Evolutionary conservation across 192 early-diverging fungal genomes (phyloP).

Genomic region (Coemansia nantahalensis): DNA sequence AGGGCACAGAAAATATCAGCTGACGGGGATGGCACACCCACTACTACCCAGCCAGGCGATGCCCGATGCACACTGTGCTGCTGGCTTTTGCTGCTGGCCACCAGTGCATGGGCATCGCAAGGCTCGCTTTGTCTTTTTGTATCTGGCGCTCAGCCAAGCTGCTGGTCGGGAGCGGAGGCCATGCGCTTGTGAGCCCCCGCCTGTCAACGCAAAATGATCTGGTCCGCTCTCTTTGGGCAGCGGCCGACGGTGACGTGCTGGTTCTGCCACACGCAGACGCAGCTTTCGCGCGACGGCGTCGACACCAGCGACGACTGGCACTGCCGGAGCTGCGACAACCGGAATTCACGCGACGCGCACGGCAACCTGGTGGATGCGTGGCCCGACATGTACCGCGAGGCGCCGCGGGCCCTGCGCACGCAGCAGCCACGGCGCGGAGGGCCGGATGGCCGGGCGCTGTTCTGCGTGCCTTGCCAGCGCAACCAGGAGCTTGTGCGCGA

Average conservation of each 20-base stretch:
- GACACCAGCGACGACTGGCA: constrained; percentile 28
- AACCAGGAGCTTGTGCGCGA: constrained; percentile 48
- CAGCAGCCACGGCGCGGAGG: background rate
- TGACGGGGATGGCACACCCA: too few species aligned
- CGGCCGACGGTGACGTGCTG: constrained; percentile 34
- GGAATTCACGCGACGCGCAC: constrained; percentile 31
- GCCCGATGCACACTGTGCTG: too few species aligned
- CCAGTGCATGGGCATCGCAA: too few species aligned
- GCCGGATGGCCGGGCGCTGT: constrained; percentile 1
- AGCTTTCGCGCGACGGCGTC: constrained; percentile 5
- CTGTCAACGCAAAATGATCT: too few species aligned
- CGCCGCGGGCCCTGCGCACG: constrained; percentile 3
- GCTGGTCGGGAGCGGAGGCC: too few species aligned
- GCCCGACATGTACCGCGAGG: constrained; percentile 36
- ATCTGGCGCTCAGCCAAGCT: too few species aligned
- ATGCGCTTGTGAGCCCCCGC: too few species aligned
- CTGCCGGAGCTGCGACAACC: constrained; percentile 36
- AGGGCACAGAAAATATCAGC: too few species aligned
- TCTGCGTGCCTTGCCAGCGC: constrained; percentile 40
- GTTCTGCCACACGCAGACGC: constrained; percentile 41
- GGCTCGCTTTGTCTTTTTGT: too few species aligned
- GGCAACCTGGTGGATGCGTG: constrained; percentile 34
- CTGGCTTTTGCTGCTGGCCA: too few species aligned
- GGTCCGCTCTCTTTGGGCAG: constrained; percentile 20
- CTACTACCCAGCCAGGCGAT: too few species aligned